These are phyloP conservation scores for Colletotrichum theobromicola DNA, from an alignment of 2,329 filamentous ascomycete genomes.

Conservation along the genomic window DNA sequence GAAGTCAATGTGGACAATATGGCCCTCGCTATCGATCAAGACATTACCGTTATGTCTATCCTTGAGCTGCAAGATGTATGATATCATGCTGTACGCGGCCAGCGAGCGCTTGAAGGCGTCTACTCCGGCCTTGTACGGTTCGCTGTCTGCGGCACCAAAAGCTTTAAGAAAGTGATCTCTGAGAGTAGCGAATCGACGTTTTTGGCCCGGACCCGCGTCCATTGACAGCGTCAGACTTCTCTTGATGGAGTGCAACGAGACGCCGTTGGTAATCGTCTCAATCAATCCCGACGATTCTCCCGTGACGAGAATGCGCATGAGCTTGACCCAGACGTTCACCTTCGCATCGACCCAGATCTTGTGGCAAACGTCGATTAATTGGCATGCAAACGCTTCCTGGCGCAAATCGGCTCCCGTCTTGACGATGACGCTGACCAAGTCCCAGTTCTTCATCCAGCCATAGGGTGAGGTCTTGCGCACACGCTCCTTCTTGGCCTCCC, in stretches of 20 bases:
- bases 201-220: constrained; percentile 68
- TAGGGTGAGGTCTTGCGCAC: constrained; percentile 85
- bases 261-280: constrained; percentile 87
- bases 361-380: constrained; percentile 81
- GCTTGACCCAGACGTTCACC: constrained; percentile 84
- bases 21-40: constrained; percentile 82
- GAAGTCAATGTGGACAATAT: constrained; percentile 89
- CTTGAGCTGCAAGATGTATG: constrained; percentile 83
- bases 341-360: constrained; percentile 80
- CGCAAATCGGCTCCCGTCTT: constrained; percentile 85
- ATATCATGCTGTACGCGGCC: constrained; percentile 85
- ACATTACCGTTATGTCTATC: constrained; percentile 89
- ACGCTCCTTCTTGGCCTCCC: constrained; percentile 83
- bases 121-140: constrained; percentile 73
- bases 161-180: constrained; percentile 83
- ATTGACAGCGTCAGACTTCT: constrained; percentile 80
- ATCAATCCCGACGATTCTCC: constrained; percentile 85
- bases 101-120: constrained; percentile 83
- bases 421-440: constrained; percentile 84
- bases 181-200: constrained; percentile 78
- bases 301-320: constrained; percentile 86
- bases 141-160: constrained; percentile 73
- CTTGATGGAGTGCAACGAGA: constrained; percentile 86
- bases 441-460: constrained; percentile 91
- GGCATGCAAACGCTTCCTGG: constrained; percentile 86